Base-by-base conservation (phyloP, 2,329 filamentous ascomycete species). In the Diaporthe capsici region DNA sequence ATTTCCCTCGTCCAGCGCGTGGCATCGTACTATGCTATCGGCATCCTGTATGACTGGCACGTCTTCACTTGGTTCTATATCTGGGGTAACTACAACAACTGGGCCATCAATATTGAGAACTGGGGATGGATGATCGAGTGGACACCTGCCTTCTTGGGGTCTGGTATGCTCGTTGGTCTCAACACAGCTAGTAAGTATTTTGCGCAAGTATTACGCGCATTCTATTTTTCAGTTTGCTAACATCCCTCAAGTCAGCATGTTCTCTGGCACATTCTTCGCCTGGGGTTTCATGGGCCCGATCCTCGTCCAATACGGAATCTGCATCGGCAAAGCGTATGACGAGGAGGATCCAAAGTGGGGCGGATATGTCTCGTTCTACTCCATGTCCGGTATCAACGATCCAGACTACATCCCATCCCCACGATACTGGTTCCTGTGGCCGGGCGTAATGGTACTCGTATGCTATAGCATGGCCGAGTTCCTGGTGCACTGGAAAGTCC, bases 101-200 rank as follows among this genome's bases (percentile, higher is more conserved):
- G 82, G 63, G 89, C 89, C 5, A 83, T 91, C 75, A 84, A 86
- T 70, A 85, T 89, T 17, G 90, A 91, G 82, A 90, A 87, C 76
- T 92, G 89, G 89, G 88, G 88, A 61, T 91, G 89, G 90, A 85
- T 86, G 78, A 83, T 90, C 72, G 89, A 91, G 79, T 90, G 85
- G 84, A 91, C 89, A 2, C 89, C 89, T 0, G 89, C 89, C 61
- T 91, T 91, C 82, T 89, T 91, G 74, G 90, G 90, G 25, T 87
- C 86, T 58, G 89, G 89, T 58, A 90, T 91, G 83, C 86, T 91
- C 55, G 89, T 91, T 78, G 90, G 90, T 74, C 84, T 91, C 77
- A 91, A 92, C 81, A 87, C 89, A 37, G 88, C 89, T 57, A 83
- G 63, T 67, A 49, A 49, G 61, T 49, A 37, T 31, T 22, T 31